phyloP scores from a whole-genome alignment of 2,329 filamentous ascomycete species.

The Xylariomycetidae sp. region DNA sequence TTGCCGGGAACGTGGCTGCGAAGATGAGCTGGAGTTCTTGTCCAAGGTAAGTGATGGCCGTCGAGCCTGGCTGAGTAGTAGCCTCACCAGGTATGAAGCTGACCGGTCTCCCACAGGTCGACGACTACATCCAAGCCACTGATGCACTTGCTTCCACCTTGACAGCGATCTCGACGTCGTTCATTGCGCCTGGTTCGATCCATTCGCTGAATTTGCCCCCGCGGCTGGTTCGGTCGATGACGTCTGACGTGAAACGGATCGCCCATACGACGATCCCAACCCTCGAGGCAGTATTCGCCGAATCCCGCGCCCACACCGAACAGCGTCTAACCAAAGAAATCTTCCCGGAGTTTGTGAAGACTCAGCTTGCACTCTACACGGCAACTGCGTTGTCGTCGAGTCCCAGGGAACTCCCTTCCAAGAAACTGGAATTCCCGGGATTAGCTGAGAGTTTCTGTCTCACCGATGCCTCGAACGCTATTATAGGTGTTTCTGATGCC shows the following conservation, averaged over 20 bases:
- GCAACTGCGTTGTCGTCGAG: constrained; percentile 28
- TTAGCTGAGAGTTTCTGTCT: constrained; percentile 54
- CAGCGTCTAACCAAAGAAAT: constrained; percentile 37
- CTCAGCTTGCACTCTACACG: constrained; percentile 42
- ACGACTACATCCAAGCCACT: constrained; percentile 39
- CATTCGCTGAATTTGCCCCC: constrained; percentile 36
- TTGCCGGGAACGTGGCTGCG: constrained; percentile 39
- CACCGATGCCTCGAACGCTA: constrained; percentile 50
- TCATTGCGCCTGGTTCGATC: constrained; percentile 29
- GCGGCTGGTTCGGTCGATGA: constrained; percentile 34
- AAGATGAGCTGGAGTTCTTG: constrained; percentile 46
- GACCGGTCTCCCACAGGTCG: constrained; percentile 22
- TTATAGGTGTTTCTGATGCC: constrained; percentile 43
- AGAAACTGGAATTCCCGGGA: constrained; percentile 39
- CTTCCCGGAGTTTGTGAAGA: constrained; percentile 47
- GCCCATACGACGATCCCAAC: constrained; percentile 38
- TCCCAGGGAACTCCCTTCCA: constrained; percentile 21
- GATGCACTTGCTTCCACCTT: constrained; percentile 39
- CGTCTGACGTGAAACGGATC: constrained; percentile 40
- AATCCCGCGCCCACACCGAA: constrained; percentile 38
- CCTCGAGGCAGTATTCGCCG: constrained; percentile 37
- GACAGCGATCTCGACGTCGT: constrained; percentile 37
- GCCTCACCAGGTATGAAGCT: not conserved
- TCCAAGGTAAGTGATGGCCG: constrained; percentile 33
- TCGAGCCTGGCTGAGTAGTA: not conserved